Base-by-base conservation (phyloP, 2,329 filamentous ascomycete genomes). In the Calycina herbarum region DNA sequence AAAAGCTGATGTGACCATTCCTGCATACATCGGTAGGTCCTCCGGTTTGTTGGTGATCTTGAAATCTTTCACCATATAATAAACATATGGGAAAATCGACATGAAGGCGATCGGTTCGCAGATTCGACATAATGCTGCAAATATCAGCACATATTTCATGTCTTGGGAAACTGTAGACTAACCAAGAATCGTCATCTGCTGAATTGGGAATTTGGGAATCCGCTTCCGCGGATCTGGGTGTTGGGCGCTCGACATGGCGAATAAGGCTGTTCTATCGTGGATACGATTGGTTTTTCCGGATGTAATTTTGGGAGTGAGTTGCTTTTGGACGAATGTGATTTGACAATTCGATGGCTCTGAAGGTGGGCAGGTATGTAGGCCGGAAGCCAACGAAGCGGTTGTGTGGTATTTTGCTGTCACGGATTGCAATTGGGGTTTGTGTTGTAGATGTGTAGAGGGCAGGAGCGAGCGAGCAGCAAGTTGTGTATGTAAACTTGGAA, bases 101-200 rank as follows among this genome's bases (percentile, higher is more conserved):
- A 97, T 98, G 83, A 99, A 98, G 5, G 95, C 95, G 78, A 99
- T 98, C 62, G 95, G 95, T 78, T 99, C 95, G 83, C 93, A 97
- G 82, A 99, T 94, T 76, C 95, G 90, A 80, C 94, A 97, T 75
- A 97, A 84, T 57, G 93, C 94, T 96, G 69, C 54, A 56, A 31
- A 57, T 29, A 65, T 60, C 48, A 24, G 20, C 11, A 33, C 7
- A 13, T 24, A 6, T 51, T 27, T 24, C 20, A 24, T 11, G 8
- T 51, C 45, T 24, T 24, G 24, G 10, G 45, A 51, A 51, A 3
- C 6, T 51, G n/a, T 24, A 13, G 33, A 75, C 80, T 69, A 79
- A 85, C 82, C 82, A 58, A 85, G 76, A 64, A 85, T 82, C 71
- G 84, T 80, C 79, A 85, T 80, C 72, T 85, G 83, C 71, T 72